Conservation (phyloP, 108 stramenopile genomes). For the Aurantiochytrium sp. region DNA sequence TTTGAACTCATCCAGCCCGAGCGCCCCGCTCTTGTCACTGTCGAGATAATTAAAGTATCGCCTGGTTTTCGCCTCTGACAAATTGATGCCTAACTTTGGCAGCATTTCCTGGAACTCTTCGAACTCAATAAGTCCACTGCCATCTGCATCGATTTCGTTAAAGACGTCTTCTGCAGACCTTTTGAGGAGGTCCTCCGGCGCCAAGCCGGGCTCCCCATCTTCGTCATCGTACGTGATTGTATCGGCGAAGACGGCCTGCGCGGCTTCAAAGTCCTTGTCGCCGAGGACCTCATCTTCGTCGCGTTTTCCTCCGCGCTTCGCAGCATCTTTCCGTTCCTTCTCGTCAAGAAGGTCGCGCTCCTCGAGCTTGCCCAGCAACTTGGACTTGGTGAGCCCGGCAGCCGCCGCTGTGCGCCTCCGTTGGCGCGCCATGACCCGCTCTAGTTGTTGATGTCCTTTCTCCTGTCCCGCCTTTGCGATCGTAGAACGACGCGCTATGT, state of each 20-base stretch:
- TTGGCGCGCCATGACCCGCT: no score
- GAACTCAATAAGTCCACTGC: constrained; percentile 41
- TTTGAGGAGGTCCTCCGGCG: constrained; percentile 20
- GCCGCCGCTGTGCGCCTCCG: no score
- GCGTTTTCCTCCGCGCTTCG: background rate
- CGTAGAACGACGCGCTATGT: no score
- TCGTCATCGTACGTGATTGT: background rate
- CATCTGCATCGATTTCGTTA: constrained; percentile 42
- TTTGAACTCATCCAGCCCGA: constrained; percentile 56
- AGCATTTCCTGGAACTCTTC: constrained; percentile 54
- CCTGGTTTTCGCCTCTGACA: constrained; percentile 43
- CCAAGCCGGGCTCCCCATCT: background rate
- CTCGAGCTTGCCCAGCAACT: background rate
- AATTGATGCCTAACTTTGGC: constrained; percentile 39
- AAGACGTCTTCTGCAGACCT: constrained; percentile 46
- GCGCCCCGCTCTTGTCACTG: constrained; percentile 44
- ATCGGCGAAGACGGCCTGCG: background rate
- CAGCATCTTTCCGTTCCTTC: background rate
- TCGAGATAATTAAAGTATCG: constrained; percentile 50
- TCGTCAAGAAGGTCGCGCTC: background rate
- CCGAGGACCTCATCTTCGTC: background rate
- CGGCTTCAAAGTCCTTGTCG: constrained; percentile 9
- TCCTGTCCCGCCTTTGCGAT: no score
- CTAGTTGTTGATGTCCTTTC: no score
- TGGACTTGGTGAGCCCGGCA: background rate